These are phyloP conservation scores for Phaffomyces opuntiae DNA, from an alignment of 805 yeast species.

Conservation along the genomic window DNA sequence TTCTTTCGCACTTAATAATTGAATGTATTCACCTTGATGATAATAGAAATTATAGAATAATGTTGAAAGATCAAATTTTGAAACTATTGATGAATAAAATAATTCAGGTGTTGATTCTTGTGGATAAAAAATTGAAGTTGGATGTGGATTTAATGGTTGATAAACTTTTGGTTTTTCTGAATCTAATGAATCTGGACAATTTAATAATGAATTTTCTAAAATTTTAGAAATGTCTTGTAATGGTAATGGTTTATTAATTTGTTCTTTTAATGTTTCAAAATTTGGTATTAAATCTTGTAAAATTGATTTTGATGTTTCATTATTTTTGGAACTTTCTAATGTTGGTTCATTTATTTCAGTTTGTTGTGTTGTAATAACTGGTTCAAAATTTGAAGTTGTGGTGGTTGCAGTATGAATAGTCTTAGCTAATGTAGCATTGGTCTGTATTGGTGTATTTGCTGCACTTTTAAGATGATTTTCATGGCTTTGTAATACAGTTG, in stretches of 20 bases:
- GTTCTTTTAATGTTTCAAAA: constrained; percentile 27
- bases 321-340: not conserved
- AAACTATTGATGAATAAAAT: constrained; percentile 52
- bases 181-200: constrained; percentile 91
- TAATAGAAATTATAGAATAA: constrained; percentile 90
- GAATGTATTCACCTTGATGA: constrained; percentile 61
- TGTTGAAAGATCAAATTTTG: constrained; percentile 79
- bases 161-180: constrained; percentile 72
- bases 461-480: not conserved
- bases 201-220: constrained; percentile 71
- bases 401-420: constrained; percentile 5
- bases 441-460: constrained; percentile 7
- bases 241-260: constrained; percentile 47
- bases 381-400: not conserved
- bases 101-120: constrained; percentile 56
- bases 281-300: constrained; percentile 22
- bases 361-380: not conserved
- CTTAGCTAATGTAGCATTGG: constrained; percentile 6
- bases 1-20: constrained; percentile 75
- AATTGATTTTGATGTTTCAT: constrained; percentile 4
- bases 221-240: constrained; percentile 46
- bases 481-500: constrained; percentile 1
- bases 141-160: constrained; percentile 76
- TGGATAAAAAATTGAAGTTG: constrained; percentile 87
- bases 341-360: not conserved